Evolutionary conservation across 164 flowering plant species (phyloP).

Genomic region (Vitis cinerea): DNA sequence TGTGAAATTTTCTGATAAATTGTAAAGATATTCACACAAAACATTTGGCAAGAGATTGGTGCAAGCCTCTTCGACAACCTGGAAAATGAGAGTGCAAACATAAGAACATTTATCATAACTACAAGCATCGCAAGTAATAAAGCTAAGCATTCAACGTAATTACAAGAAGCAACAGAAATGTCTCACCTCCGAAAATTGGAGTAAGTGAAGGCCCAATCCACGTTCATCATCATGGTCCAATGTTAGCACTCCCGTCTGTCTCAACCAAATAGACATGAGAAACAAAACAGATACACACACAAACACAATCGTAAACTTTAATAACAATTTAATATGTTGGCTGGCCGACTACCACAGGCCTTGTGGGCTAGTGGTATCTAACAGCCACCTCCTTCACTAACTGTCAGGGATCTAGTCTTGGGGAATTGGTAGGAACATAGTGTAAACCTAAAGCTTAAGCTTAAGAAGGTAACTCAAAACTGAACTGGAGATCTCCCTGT

Average conservation of each 20-base stretch:
- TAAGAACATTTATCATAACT: neutral
- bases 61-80: conserved; percentile 89
- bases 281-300: neutral
- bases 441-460: too few relatives aligned
- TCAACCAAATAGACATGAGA: conserved; percentile 6
- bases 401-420: too few relatives aligned
- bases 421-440: too few relatives aligned
- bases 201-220: conserved; percentile 76
- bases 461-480: too few relatives aligned
- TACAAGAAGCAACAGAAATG: neutral
- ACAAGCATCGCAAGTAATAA: neutral
- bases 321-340: too few relatives aligned
- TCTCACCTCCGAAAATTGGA: conserved; percentile 85
- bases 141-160: neutral
- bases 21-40: conserved; percentile 84
- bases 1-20: conserved; percentile 73
- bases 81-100: conserved; percentile 9
- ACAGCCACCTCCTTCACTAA: too few relatives aligned
- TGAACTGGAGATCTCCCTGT: too few relatives aligned
- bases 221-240: conserved; percentile 80
- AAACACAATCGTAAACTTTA: neutral
- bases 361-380: too few relatives aligned
- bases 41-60: conserved; percentile 71
- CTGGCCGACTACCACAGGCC: too few relatives aligned
- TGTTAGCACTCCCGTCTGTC: conserved; percentile 56